Conservation (phyloP, 768 basidiomycete species). For the Crassisporium funariophilum region DNA sequence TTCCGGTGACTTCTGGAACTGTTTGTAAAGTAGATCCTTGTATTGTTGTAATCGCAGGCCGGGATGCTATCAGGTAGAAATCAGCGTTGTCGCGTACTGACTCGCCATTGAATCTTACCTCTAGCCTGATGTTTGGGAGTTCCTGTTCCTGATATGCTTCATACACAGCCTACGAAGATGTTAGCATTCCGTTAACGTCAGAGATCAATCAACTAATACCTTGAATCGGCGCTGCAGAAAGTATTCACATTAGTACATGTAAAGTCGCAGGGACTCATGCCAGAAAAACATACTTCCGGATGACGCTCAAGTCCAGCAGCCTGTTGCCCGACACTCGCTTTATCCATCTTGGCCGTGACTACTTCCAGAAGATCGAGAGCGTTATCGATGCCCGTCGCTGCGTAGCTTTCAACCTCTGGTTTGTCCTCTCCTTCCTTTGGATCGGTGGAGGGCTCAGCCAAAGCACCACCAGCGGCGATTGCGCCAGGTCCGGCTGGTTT, state of each 20-base stretch:
- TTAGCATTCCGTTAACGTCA: constrained; percentile 4
- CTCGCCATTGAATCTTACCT: constrained; percentile 62
- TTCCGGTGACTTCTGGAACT: constrained; percentile 95
- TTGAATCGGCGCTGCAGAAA: constrained; percentile 82
- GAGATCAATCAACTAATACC: constrained; percentile 38
- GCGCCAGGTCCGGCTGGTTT: constrained; percentile 85
- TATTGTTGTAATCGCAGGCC: constrained; percentile 92
- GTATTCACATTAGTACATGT: constrained; percentile 9
- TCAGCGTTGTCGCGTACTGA: constrained; percentile 8
- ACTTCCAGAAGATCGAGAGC: constrained; percentile 87
- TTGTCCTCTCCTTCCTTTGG: constrained; percentile 33
- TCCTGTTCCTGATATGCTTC: constrained; percentile 90
- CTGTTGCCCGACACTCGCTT: constrained; percentile 85
- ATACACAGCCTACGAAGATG: constrained; percentile 65
- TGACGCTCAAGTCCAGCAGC: constrained; percentile 87
- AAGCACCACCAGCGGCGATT: constrained; percentile 71
- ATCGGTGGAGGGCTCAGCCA: constrained; percentile 29
- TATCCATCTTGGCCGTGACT: constrained; percentile 91
- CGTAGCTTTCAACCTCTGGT: constrained; percentile 62
- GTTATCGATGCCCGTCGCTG: constrained; percentile 89
- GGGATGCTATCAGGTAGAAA: constrained; percentile 59
- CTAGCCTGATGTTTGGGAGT: constrained; percentile 72
- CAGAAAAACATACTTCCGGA: constrained; percentile 70
- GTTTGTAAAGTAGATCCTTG: constrained; percentile 87
- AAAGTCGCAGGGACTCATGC: too few species aligned